A percentile compares a stretch with the other conserved stretches of the same genome.
Conservation (phyloP, 2,329 filamentous ascomycete genomes). For the Sarocladium kiliense region DNA sequence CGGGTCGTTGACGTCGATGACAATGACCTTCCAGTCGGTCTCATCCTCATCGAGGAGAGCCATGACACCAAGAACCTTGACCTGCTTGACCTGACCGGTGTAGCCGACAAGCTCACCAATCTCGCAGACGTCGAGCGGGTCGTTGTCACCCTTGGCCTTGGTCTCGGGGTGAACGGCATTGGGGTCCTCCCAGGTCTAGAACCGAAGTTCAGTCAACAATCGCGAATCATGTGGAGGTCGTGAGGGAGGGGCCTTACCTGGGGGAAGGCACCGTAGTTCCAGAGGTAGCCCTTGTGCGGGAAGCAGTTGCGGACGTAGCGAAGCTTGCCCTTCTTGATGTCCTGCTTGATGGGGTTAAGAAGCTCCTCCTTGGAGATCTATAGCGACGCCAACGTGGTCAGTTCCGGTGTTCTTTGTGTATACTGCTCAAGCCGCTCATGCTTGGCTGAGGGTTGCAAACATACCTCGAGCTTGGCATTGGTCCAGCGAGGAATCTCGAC, state of each 20-base stretch:
- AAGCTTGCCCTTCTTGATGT: constrained; percentile 99
- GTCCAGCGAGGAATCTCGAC: constrained; percentile 99
- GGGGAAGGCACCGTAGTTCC: constrained; percentile 99
- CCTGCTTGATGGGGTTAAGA: constrained; percentile 99
- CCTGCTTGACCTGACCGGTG: constrained; percentile 96
- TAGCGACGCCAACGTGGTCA: background rate
- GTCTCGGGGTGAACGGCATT: constrained; percentile 95
- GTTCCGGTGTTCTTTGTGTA: background rate
- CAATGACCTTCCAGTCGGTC: constrained; percentile 99
- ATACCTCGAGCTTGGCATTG: constrained; percentile 98
- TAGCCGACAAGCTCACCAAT: constrained; percentile 98
- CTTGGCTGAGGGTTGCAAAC: constrained; percentile 27
- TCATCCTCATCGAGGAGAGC: constrained; percentile 98
- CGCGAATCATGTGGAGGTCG: background rate
- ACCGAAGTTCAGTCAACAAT: constrained; percentile 12
- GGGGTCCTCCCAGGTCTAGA: constrained; percentile 97
- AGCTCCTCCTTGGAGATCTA: constrained; percentile 98
- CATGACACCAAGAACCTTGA: constrained; percentile 99
- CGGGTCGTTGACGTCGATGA: constrained; percentile 97
- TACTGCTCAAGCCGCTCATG: background rate
- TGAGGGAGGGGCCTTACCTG: constrained; percentile 54
- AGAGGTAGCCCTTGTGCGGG: constrained; percentile 99
- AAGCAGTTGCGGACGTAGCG: constrained; percentile 99
- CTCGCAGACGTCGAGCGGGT: constrained; percentile 98
- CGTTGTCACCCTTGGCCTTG: constrained; percentile 99